Base-by-base conservation (phyloP, 495 filamentous ascomycete species). In the Neurospora sp. region DNA sequence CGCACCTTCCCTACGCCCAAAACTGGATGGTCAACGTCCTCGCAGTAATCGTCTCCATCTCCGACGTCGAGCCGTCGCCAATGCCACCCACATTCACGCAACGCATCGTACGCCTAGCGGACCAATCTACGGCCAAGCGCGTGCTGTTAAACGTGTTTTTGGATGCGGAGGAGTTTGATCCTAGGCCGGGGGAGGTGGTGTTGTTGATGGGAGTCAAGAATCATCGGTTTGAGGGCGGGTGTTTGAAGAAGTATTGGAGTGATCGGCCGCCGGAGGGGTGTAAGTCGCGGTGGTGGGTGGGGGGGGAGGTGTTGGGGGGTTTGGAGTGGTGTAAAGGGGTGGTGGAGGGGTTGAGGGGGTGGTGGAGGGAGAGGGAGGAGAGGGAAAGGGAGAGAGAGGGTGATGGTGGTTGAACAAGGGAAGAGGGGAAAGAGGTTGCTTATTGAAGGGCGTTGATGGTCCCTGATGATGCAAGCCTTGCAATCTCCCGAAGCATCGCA, bases 1-100 rank as follows among this genome's bases (percentile, higher is more conserved):
- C 85, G 1, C 75, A 80, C 70, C 78, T 86, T 10, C 83, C 81
- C 1, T 84, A 83, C 79, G 81, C 83, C 61, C 85, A 86, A 73
- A 86, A 86, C 72, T 86, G 82, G 81, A 83, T 81, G 74, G 73
- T 83, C 75, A 85, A 85, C 72, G 80, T 84, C 10, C 77, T 86
- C 9, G 81, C 80, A 41, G 77, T 86, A 4, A 73, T 86, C 5
- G 78, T 77, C 3, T 81, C 81, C 4, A 74, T 86, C 8, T 84
- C 81, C 3, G 74, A 75, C 6, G 73, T 83, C 35, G 80, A 84
- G 71, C 78, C 83, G 3, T 82, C 78, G 0, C 73, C 78, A 20
- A 69, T 75, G 9, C 77, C 81, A 2, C 82, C 83, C 0, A 82
- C 84, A 0, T 77, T 78, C 71, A 78, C 59, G 4, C 85, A 86